Evolutionary conservation across 106 monocot species (phyloP).

Genomic region (Gastrodia elata): DNA sequence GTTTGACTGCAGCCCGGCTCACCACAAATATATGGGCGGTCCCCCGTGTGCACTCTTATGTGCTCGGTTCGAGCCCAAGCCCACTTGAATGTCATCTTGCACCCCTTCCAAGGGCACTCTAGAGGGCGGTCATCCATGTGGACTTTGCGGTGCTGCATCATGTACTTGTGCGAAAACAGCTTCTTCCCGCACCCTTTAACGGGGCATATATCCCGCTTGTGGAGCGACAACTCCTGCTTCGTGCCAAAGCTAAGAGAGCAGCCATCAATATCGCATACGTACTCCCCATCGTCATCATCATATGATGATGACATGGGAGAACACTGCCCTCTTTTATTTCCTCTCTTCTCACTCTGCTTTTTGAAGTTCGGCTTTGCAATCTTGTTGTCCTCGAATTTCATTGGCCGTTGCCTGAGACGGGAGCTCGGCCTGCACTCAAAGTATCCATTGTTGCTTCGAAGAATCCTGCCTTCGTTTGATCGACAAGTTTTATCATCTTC

Average conservation of each 20-base stretch:
- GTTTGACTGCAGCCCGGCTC: constrained; percentile 71
- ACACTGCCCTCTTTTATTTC: constrained; percentile 14
- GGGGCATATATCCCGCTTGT: constrained; percentile 80
- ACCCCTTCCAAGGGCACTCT: constrained; percentile 83
- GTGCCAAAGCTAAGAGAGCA: constrained; percentile 65
- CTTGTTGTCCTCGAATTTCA: constrained; percentile 15
- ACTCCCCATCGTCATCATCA: constrained; percentile 25
- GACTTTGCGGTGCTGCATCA: constrained; percentile 70
- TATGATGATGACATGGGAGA: constrained; percentile 2
- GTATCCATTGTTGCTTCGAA: constrained; percentile 27
- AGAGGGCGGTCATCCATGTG: constrained; percentile 81
- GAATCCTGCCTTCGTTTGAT: constrained; percentile 17
- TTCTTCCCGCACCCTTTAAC: constrained; percentile 74
- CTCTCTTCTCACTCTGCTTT: constrained; percentile 22
- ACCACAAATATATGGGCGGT: constrained; percentile 65
- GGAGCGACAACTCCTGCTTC: constrained; percentile 50
- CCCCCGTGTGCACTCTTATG: constrained; percentile 80
- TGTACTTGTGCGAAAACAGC: constrained; percentile 84
- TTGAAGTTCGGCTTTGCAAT: constrained; percentile 7
- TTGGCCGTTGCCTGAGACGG: constrained; percentile 16
- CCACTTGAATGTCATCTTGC: constrained; percentile 88
- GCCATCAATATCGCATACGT: constrained; percentile 56
- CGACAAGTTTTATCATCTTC: constrained; percentile 5
- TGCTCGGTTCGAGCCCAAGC: constrained; percentile 89
- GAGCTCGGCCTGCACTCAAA: constrained; percentile 23